Conservation (phyloP, 2,329 filamentous ascomycete species). For the Colletotrichum echinochloae region DNA sequence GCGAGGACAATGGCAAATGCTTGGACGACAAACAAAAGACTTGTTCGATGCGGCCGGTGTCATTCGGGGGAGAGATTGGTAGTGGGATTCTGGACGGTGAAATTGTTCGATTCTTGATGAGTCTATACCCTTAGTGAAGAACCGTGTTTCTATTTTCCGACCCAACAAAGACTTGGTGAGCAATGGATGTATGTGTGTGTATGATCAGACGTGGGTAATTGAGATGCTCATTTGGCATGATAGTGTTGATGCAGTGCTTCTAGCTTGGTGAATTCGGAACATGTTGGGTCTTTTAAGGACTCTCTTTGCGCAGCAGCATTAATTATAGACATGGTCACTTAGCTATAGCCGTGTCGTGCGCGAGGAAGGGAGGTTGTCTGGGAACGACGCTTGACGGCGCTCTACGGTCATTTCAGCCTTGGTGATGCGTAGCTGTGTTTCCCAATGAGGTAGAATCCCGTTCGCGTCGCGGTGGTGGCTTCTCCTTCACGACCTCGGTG, state of each 20-base stretch:
- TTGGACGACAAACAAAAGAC: conserved; percentile 3
- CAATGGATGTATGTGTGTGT: background rate
- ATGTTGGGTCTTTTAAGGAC: background rate
- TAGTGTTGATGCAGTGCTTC: too few species aligned
- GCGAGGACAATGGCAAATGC: background rate
- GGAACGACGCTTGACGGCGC: background rate
- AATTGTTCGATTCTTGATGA: conserved; percentile 41
- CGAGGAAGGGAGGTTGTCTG: background rate
- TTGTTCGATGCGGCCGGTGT: conserved; percentile 6
- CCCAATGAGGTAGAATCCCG: background rate
- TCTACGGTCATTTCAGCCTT: background rate
- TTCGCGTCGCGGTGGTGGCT: background rate
- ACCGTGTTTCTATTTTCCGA: conserved; percentile 12
- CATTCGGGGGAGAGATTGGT: conserved; percentile 1
- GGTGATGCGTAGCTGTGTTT: background rate
- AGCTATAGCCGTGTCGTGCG: background rate
- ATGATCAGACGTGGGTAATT: background rate
- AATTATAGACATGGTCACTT: background rate
- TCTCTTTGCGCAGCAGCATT: too few species aligned
- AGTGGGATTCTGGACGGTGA: conserved; percentile 17
- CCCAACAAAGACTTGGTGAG: background rate
- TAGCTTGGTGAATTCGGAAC: background rate
- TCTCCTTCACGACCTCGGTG: background rate
- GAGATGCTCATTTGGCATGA: background rate
- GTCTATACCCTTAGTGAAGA: conserved; percentile 42